phyloP scores from a whole-genome alignment of 768 basidiomycete genomes.

The Phlebiopsis gigantea region DNA sequence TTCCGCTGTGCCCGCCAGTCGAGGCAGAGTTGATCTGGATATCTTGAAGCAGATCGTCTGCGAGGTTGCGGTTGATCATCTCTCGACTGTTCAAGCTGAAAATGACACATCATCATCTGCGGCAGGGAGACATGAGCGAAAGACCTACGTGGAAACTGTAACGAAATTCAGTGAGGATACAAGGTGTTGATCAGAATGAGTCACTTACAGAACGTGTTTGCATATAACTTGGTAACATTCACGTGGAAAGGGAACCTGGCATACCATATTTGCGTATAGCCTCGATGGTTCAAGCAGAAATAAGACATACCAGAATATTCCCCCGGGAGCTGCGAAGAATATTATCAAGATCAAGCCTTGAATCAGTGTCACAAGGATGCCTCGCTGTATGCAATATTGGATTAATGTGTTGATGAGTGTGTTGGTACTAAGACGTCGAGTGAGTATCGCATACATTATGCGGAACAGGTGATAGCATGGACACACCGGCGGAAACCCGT shows the following conservation, averaged over 20 bases:
- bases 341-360: conserved; percentile 36
- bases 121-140: neutral
- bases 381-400: conserved; percentile 37
- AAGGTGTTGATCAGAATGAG: neutral
- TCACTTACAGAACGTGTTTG: conserved; percentile 44
- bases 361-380: conserved; percentile 38
- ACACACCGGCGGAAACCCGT: conserved; percentile 35
- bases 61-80: neutral
- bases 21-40: neutral
- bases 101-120: neutral
- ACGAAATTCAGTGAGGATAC: neutral
- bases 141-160: neutral
- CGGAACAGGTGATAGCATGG: neutral
- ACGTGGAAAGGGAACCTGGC: conserved; percentile 42
- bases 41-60: neutral
- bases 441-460: neutral
- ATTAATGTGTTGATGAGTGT: conserved; percentile 35
- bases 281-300: neutral
- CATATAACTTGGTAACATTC: conserved; percentile 44
- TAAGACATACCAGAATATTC: conserved; percentile 36
- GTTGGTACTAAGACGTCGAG: conserved; percentile 29
- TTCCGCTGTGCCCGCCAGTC: neutral
- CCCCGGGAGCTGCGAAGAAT: conserved; percentile 33
- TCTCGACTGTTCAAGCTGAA: conserved; percentile 10
- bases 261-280: neutral